Evolutionary conservation across 2,329 filamentous ascomycete species (phyloP).

Genomic region (Ceratocystis eucalypticola): DNA sequence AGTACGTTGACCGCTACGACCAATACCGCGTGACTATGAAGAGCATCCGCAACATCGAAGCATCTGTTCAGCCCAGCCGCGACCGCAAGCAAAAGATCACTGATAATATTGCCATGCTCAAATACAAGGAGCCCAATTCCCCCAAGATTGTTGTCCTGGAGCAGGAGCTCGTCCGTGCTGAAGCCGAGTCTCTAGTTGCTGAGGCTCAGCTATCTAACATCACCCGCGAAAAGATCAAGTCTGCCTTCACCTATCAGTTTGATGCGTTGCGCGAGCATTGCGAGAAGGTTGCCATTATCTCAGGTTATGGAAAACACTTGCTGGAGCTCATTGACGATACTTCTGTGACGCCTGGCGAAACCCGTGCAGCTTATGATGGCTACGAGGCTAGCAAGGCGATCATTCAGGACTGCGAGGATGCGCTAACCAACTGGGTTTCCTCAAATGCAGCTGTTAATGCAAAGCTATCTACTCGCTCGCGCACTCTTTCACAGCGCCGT

Average conservation of each 20-base stretch:
- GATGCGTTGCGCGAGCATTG: slow-evolving; percentile 94
- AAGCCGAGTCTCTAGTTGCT: slow-evolving; percentile 96
- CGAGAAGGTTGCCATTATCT: slow-evolving; percentile 96
- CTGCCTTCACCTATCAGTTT: slow-evolving; percentile 95
- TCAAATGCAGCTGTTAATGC: slow-evolving; percentile 79
- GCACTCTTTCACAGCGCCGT: slow-evolving; percentile 75
- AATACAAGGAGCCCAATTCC: slow-evolving; percentile 99
- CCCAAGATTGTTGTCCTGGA: slow-evolving; percentile 95
- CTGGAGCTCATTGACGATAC: slow-evolving; percentile 92
- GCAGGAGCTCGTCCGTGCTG: slow-evolving; percentile 94
- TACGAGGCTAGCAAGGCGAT: slow-evolving; percentile 98
- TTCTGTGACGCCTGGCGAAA: slow-evolving; percentile 93
- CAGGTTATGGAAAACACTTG: slow-evolving; percentile 95
- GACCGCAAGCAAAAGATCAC: slow-evolving; percentile 99
- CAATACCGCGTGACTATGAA: slow-evolving; percentile 99
- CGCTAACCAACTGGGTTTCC: slow-evolving; percentile 91
- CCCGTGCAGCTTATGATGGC: slow-evolving; percentile 86
- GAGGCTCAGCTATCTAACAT: slow-evolving; percentile 99
- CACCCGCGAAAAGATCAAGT: slow-evolving; percentile 97
- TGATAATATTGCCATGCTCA: slow-evolving; percentile 94
- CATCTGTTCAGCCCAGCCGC: slow-evolving; percentile 92
- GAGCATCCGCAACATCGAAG: slow-evolving; percentile 98
- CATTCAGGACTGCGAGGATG: slow-evolving; percentile 97
- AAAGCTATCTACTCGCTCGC: slow-evolving; percentile 74
- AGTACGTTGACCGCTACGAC: slow-evolving; percentile 97